Evolutionary conservation across 441 rosid genomes (phyloP).

Genomic region (Bruguiera hainesii): DNA sequence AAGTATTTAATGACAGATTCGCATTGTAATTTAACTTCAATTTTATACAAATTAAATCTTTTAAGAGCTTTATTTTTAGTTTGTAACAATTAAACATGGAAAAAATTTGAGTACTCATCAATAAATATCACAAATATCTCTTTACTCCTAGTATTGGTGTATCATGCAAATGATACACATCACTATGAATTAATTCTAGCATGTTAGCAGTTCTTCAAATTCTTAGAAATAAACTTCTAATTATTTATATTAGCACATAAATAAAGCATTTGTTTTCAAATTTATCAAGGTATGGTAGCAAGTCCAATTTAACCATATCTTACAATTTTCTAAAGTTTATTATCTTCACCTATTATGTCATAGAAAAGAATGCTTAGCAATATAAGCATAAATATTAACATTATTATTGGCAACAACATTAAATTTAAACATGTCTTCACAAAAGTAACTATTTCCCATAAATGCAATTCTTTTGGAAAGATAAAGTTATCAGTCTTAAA

Average conservation of each 20-base stretch:
- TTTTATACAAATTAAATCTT: background rate
- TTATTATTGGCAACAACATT: background rate
- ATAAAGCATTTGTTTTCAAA: background rate
- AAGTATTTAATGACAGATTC: background rate
- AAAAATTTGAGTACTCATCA: no score
- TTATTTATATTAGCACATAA: background rate
- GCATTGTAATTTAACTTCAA: background rate
- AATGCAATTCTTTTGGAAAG: no score
- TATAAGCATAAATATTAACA: background rate
- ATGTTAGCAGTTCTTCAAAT: background rate
- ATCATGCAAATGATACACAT: no score
- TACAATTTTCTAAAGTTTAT: background rate
- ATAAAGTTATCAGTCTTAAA: background rate
- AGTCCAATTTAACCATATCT: no score
- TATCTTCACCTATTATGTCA: background rate
- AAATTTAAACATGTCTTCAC: background rate
- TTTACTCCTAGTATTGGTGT: no score
- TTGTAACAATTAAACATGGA: no score
- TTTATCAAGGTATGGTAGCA: background rate
- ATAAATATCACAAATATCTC: no score
- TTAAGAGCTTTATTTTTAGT: background rate
- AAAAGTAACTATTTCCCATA: background rate
- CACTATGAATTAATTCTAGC: no score
- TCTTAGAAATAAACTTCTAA: background rate
- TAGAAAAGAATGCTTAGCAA: background rate